phyloP scores from a whole-genome alignment of 1,139 yeast species.

The Ogataea hybrid region DNA sequence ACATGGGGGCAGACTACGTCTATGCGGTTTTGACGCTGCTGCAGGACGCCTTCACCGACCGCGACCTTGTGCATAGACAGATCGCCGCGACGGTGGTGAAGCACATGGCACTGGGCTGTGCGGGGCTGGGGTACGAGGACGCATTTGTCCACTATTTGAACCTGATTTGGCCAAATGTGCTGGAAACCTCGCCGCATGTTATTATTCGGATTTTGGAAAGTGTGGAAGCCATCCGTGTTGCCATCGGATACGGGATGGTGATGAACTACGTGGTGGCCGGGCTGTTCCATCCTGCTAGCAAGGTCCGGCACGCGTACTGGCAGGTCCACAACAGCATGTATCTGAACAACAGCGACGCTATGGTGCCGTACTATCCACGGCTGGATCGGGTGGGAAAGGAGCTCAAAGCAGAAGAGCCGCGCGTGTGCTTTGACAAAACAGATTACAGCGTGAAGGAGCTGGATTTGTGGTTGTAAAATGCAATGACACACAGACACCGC shows the following conservation, averaged over 20 bases:
- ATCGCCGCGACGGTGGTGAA: constrained; percentile 89
- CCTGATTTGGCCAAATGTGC: constrained; percentile 76
- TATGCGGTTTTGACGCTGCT: constrained; percentile 78
- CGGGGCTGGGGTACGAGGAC: constrained; percentile 73
- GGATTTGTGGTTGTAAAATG: constrained; percentile 28
- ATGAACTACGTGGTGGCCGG: constrained; percentile 86
- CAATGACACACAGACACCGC: not conserved
- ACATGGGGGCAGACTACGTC: constrained; percentile 77
- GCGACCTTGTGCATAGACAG: constrained; percentile 93
- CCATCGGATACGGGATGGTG: constrained; percentile 73
- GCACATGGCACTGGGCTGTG: constrained; percentile 78
- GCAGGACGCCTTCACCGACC: constrained; percentile 88
- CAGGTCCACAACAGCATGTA: constrained; percentile 74
- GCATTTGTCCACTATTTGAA: constrained; percentile 75
- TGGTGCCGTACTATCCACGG: constrained; percentile 82
- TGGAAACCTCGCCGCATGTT: constrained; percentile 95
- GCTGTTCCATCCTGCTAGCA: constrained; percentile 87
- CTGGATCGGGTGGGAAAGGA: constrained; percentile 36
- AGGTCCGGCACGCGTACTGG: constrained; percentile 88
- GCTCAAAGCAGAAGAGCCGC: constrained; percentile 14
- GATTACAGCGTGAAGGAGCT: constrained; percentile 29
- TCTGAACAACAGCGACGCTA: constrained; percentile 67
- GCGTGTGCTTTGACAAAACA: constrained; percentile 5
- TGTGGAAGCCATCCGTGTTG: constrained; percentile 68
- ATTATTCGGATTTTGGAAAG: constrained; percentile 80